Conservation (phyloP, 495 filamentous ascomycete species). For the Trichocladium antarcticum region DNA sequence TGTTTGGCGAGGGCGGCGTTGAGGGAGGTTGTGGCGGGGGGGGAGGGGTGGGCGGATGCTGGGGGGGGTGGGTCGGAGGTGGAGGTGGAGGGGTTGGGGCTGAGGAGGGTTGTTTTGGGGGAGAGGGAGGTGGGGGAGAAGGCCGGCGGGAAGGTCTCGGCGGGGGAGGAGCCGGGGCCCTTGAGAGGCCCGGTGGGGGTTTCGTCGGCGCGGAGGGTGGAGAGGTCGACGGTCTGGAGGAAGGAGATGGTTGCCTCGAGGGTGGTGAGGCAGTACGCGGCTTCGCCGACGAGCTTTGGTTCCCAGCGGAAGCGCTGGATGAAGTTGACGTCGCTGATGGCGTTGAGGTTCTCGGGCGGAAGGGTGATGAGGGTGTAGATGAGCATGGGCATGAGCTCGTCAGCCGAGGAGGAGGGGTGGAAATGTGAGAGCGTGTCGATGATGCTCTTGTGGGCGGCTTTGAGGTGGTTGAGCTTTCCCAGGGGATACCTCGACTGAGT, state of each 20-base stretch:
- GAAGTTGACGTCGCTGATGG: conserved; percentile 87
- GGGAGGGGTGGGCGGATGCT: conserved; percentile 6
- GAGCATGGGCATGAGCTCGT: conserved; percentile 90
- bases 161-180: conserved; percentile 39
- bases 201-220: conserved; percentile 80
- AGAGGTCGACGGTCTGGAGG: conserved; percentile 93
- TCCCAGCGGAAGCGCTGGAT: conserved; percentile 87
- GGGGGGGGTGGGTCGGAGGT: conserved; percentile 9
- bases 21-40: conserved; percentile 15
- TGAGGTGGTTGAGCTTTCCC: conserved; percentile 84
- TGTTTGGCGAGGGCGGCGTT: conserved; percentile 27
- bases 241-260: conserved; percentile 92
- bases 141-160: conserved; percentile 41
- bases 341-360: conserved; percentile 72
- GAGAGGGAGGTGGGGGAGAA: conserved; percentile 36
- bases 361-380: conserved; percentile 92
- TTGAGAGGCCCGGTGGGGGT: conserved; percentile 45
- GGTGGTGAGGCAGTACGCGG: conserved; percentile 91
- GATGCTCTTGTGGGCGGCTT: conserved; percentile 81
- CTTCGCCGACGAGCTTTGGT: conserved; percentile 79
- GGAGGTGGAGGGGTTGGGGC: conserved; percentile 8
- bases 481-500: conserved; percentile 75
- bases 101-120: conserved; percentile 22
- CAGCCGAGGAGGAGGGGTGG: conserved; percentile 85
- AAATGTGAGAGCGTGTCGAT: conserved; percentile 71